Conservation (phyloP, 2,329 filamentous ascomycete species). For the Cercospora citrullina region DNA sequence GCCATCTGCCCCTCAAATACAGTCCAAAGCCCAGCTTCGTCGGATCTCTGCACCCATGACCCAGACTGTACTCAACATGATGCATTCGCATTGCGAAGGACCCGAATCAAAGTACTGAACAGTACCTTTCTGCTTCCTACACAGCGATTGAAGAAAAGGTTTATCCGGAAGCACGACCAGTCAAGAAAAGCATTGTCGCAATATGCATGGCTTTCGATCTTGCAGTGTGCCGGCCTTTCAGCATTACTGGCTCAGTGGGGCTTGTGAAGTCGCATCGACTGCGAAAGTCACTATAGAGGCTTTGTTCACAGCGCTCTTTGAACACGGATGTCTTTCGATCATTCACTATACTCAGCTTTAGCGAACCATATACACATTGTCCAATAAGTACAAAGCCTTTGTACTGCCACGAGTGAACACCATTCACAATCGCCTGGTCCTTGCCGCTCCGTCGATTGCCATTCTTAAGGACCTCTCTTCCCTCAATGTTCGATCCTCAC, state of each 20-base stretch:
- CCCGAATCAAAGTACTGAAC: no score
- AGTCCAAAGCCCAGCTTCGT: background rate
- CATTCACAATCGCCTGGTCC: background rate
- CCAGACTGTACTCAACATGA: background rate
- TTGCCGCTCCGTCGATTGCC: background rate
- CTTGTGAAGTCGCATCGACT: background rate
- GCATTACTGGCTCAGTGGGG: background rate
- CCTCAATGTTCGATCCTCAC: background rate
- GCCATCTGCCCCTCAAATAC: background rate
- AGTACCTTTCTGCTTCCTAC: background rate
- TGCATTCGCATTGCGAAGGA: background rate
- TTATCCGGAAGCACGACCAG: background rate
- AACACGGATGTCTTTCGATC: background rate
- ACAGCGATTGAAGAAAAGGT: background rate
- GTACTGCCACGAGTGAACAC: background rate
- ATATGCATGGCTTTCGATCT: background rate
- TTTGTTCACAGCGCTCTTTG: background rate
- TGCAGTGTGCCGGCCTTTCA: background rate
- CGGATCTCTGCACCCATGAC: background rate
- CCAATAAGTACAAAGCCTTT: background rate
- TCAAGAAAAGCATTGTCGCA: background rate
- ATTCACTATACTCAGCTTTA: background rate
- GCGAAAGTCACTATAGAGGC: background rate
- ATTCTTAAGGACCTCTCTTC: background rate
- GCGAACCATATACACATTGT: background rate